phyloP scores from a whole-genome alignment of 2,329 filamentous ascomycete species.

The Xylaria hypoxylon region DNA sequence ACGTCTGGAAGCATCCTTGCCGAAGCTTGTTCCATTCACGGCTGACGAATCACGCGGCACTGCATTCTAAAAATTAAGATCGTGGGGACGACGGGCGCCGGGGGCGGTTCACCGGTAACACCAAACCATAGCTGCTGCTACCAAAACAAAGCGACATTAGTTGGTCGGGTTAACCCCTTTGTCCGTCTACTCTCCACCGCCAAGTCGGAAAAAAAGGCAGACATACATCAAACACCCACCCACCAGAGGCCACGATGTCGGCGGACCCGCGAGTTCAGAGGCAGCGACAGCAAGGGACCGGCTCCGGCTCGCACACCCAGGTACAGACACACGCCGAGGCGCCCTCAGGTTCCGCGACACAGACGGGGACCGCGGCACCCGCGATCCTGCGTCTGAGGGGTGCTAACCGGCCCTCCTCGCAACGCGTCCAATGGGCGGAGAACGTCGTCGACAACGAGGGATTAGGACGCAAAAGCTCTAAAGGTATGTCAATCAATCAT shows the following conservation, averaged over 20 bases:
- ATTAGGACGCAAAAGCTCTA: conserved; percentile 91
- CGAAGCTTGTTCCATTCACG: too few species aligned
- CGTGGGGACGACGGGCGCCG: too few species aligned
- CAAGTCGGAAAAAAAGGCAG: too few species aligned
- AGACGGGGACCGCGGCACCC: conserved; percentile 41
- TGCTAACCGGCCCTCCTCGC: conserved; percentile 58
- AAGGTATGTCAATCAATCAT: too few species aligned
- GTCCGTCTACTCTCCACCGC: too few species aligned
- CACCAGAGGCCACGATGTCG: conserved; percentile 25
- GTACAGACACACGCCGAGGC: conserved; percentile 18
- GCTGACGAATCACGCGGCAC: too few species aligned
- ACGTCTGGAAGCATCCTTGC: too few species aligned
- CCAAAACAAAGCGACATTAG: conserved; percentile 1
- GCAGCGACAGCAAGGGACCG: conserved; percentile 20
- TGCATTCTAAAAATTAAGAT: too few species aligned
- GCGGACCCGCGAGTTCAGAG: conserved; percentile 11
- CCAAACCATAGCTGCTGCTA: neutral
- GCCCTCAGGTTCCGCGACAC: conserved; percentile 43
- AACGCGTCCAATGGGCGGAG: conserved; percentile 90
- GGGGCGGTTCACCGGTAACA: neutral
- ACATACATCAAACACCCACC: neutral
- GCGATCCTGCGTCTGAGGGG: conserved; percentile 66
- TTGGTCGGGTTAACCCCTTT: neutral
- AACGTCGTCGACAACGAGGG: conserved; percentile 96
- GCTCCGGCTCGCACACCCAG: conserved; percentile 29